Percentiles rank a stretch among this genome's conserved stretches.
Evolutionary conservation across 2,329 filamentous ascomycete species (phyloP).

Genomic region (Aspergillus melleus): DNA sequence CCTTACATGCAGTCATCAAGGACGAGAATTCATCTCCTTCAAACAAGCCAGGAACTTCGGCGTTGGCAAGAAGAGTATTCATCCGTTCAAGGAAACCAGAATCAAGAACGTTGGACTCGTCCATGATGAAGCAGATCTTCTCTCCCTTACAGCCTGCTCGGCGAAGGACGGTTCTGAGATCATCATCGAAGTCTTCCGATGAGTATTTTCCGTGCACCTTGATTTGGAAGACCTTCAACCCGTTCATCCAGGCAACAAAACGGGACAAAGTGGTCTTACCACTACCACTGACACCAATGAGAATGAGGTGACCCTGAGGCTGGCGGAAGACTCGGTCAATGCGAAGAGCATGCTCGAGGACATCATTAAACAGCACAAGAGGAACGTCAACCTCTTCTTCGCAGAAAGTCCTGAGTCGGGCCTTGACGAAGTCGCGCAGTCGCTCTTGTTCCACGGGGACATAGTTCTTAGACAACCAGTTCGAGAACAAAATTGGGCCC

Average conservation of each 20-base stretch:
- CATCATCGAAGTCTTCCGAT: conserved; percentile 97
- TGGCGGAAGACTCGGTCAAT: conserved; percentile 99
- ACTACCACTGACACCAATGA: conserved; percentile 97
- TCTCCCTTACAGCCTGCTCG: conserved; percentile 96
- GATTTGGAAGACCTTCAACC: conserved; percentile 98
- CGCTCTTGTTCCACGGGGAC: conserved; percentile 94
- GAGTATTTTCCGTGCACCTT: conserved; percentile 99
- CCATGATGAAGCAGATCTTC: conserved; percentile 99
- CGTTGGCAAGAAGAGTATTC: conserved; percentile 98
- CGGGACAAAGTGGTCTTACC: conserved; percentile 97
- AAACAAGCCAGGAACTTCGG: conserved; percentile 97
- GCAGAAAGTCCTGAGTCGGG: conserved; percentile 94
- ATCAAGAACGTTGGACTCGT: conserved; percentile 97
- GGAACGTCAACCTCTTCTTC: conserved; percentile 99
- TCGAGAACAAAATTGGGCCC: conserved; percentile 95
- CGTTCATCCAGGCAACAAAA: conserved; percentile 99
- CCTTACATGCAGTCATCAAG: conserved; percentile 99
- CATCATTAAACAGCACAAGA: conserved; percentile 98
- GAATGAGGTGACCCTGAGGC: conserved; percentile 94
- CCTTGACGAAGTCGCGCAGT: conserved; percentile 95
- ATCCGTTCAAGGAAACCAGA: conserved; percentile 98
- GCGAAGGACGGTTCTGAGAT: conserved; percentile 88
- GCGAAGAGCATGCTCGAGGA: conserved; percentile 93
- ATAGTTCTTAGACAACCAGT: conserved; percentile 99
- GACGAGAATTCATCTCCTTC: conserved; percentile 98